Conservation (phyloP, 129 eudicot species). For the Arctium minus region DNA sequence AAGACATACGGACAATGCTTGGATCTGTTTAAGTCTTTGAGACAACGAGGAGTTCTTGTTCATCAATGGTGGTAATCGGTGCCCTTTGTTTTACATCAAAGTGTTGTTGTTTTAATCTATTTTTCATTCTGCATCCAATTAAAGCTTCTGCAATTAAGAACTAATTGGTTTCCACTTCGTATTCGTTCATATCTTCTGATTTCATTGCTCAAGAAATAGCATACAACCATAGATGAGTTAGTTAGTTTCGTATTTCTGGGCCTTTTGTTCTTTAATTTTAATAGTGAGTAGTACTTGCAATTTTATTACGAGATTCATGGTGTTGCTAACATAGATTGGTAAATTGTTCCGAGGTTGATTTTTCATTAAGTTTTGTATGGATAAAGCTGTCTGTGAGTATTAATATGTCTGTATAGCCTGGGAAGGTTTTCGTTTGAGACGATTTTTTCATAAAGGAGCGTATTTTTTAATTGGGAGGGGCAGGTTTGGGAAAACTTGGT, state of each 20-base stretch:
- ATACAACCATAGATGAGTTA: slow-evolving; percentile 11
- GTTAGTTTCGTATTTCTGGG: neutral
- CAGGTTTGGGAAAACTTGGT: no score
- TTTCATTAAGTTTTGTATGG: neutral
- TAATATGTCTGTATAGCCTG: neutral
- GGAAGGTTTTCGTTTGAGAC: neutral
- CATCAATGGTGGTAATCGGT: slow-evolving; percentile 92
- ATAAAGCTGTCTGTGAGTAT: neutral
- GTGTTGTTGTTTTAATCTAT: slow-evolving; percentile 14
- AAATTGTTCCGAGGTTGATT: neutral
- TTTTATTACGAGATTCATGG: neutral
- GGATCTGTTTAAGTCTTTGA: slow-evolving; percentile 64
- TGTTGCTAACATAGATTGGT: neutral
- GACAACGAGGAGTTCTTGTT: slow-evolving; percentile 87
- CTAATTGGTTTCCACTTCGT: slow-evolving; percentile 18
- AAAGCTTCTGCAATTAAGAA: slow-evolving; percentile 3
- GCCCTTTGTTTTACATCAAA: slow-evolving; percentile 13
- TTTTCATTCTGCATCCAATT: neutral
- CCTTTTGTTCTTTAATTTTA: neutral
- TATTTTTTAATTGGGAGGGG: no score
- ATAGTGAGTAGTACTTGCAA: neutral
- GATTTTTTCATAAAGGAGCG: neutral
- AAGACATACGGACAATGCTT: slow-evolving; percentile 81
- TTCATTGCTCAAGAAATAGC: neutral
- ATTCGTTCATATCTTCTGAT: neutral